These are phyloP conservation scores for Cicer judaicum DNA, from an alignment of 306 rosid genomes.

Conservation along the genomic window DNA sequence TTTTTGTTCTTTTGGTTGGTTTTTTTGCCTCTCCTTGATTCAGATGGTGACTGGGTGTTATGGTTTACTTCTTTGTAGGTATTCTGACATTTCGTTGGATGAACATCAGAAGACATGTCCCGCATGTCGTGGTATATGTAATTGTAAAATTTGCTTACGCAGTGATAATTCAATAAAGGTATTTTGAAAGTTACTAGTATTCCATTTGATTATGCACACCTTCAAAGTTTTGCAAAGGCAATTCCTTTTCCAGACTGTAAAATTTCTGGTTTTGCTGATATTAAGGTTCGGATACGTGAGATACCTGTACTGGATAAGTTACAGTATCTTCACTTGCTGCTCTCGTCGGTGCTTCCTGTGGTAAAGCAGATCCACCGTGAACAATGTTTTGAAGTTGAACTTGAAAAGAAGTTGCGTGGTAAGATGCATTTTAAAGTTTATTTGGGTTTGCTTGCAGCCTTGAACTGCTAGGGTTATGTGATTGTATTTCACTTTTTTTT, in stretches of 20 bases:
- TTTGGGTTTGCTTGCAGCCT: constrained; percentile 38
- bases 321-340: constrained; percentile 73
- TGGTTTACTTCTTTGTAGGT: constrained; percentile 58
- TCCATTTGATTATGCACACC: constrained; percentile 26
- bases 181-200: constrained; percentile 29
- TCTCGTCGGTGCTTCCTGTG: constrained; percentile 90
- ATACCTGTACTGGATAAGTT: constrained; percentile 83
- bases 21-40: not conserved
- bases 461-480: constrained; percentile 25
- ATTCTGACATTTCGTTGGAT: constrained; percentile 67
- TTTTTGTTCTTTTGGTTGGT: constrained; percentile 30
- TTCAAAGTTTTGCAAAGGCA: constrained; percentile 30
- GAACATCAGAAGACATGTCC: constrained; percentile 86
- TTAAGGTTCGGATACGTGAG: constrained; percentile 86
- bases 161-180: constrained; percentile 91
- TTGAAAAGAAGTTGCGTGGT: constrained; percentile 84
- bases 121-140: constrained; percentile 90
- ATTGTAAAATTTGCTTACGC: constrained; percentile 83
- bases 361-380: constrained; percentile 78
- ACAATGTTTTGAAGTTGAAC: constrained; percentile 91
- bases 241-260: constrained; percentile 35
- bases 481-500: constrained; percentile 30
- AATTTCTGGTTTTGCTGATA: constrained; percentile 38
- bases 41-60: constrained; percentile 28
- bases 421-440: constrained; percentile 48